Conservation (phyloP, 106 monocot genomes). For the Amphibolis antarctica region DNA sequence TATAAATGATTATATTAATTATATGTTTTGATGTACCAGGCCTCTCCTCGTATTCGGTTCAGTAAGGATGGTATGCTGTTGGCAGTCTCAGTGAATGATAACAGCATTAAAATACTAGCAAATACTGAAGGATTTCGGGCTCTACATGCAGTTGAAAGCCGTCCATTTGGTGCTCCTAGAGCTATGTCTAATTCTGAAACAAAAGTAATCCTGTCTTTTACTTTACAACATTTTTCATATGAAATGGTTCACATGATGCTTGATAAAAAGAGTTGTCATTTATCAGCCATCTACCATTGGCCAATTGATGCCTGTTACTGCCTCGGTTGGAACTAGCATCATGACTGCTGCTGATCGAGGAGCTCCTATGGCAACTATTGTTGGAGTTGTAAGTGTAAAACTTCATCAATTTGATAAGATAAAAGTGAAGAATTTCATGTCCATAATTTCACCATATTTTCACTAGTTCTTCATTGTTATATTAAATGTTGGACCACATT, state of each 20-base stretch:
- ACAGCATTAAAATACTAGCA: slow-evolving; percentile 77
- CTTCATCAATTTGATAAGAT: not conserved
- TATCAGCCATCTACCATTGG: slow-evolving; percentile 22
- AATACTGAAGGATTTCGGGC: slow-evolving; percentile 67
- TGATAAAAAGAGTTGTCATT: not conserved
- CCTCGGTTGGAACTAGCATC: slow-evolving; percentile 27
- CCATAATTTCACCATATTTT: not conserved
- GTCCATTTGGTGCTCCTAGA: slow-evolving; percentile 45
- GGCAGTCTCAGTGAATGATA: slow-evolving; percentile 69
- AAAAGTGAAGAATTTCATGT: not conserved
- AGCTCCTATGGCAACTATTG: slow-evolving; percentile 11
- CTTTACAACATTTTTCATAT: not conserved
- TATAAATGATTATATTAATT: not conserved
- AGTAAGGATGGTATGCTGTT: slow-evolving; percentile 72
- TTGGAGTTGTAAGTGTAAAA: slow-evolving; percentile 22
- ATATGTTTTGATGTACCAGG: slow-evolving; percentile 21
- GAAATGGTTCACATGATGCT: not conserved
- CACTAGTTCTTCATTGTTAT: not conserved
- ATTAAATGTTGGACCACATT: not conserved
- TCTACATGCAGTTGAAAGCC: slow-evolving; percentile 49
- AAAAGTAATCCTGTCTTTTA: slow-evolving; percentile 17
- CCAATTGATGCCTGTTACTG: slow-evolving; percentile 17
- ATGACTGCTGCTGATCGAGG: slow-evolving; percentile 25
- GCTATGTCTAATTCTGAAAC: slow-evolving; percentile 20
- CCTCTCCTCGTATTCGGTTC: slow-evolving; percentile 64